These are phyloP conservation scores for Phytophthora citricola DNA, from an alignment of 352 stramenopile species.

Conservation along the genomic window DNA sequence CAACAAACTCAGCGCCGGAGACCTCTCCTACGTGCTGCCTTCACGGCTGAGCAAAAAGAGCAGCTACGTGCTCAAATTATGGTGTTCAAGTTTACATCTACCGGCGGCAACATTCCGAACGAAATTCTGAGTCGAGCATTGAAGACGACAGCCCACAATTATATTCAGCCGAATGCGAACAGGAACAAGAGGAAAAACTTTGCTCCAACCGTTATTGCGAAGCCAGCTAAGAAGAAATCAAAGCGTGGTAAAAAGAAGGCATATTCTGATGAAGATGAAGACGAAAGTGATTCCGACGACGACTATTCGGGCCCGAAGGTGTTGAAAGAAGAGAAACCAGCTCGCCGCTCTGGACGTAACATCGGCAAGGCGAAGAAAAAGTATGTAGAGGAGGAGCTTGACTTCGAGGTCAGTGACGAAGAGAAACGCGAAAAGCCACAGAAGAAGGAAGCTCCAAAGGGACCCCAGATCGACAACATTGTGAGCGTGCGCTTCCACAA, in stretches of 20 bases:
- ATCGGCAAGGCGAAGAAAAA: conserved; percentile 84
- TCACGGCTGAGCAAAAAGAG: conserved; percentile 87
- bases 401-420: conserved; percentile 80
- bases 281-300: conserved; percentile 74
- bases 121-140: conserved; percentile 76
- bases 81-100: conserved; percentile 92
- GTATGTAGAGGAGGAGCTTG: conserved; percentile 84
- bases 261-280: conserved; percentile 82
- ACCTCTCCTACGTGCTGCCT: conserved; percentile 59
- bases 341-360: conserved; percentile 83
- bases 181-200: conserved; percentile 85
- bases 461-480: conserved; percentile 94
- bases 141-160: conserved; percentile 66
- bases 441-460: conserved; percentile 53
- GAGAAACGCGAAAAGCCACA: conserved; percentile 53
- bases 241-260: conserved; percentile 63
- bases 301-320: conserved; percentile 44
- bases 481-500: conserved; percentile 90
- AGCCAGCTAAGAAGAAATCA: conserved; percentile 74
- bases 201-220: conserved; percentile 53
- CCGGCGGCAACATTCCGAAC: conserved; percentile 76
- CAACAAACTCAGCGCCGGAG: conserved; percentile 63
- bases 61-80: conserved; percentile 91
- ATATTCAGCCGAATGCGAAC: conserved; percentile 62
- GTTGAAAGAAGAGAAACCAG: conserved; percentile 61